Percentiles rank a stretch among this genome's conserved stretches.
Conservation (phyloP, 495 filamentous ascomycete species). For the Aspergillus asperescens region DNA sequence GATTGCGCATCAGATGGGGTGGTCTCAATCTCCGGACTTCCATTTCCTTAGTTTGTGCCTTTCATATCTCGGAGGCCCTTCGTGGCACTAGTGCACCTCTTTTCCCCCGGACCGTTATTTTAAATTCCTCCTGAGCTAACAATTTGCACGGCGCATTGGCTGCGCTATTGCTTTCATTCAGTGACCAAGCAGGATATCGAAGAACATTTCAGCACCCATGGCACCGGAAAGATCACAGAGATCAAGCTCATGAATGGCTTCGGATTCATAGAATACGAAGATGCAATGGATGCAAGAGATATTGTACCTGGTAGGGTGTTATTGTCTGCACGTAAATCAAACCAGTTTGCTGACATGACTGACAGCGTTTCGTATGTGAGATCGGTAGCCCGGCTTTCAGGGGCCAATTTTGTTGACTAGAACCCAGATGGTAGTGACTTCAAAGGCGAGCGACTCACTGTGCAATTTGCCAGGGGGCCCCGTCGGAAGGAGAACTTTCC, state of each 20-base stretch:
- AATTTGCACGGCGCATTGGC: constrained; percentile 21
- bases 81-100: constrained; percentile 15
- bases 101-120: constrained; percentile 22
- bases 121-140: constrained; percentile 22
- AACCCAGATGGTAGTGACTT: constrained; percentile 88
- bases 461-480: constrained; percentile 93
- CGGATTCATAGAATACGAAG: constrained; percentile 98
- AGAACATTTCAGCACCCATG: constrained; percentile 90
- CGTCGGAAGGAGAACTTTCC: constrained; percentile 77
- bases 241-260: constrained; percentile 99
- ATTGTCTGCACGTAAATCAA: background rate
- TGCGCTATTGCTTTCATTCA: constrained; percentile 36
- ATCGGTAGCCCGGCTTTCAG: constrained; percentile 10
- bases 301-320: constrained; percentile 80
- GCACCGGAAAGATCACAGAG: constrained; percentile 93
- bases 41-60: constrained; percentile 5
- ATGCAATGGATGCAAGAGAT: constrained; percentile 92
- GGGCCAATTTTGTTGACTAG: constrained; percentile 14
- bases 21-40: background rate
- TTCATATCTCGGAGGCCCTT: constrained; percentile 15
- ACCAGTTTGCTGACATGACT: constrained; percentile 16
- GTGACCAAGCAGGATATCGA: constrained; percentile 96
- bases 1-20: background rate
- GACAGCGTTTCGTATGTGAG: constrained; percentile 51
- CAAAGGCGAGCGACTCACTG: constrained; percentile 92